Percentiles rank a stretch among this genome's conserved stretches.
phyloP scores from a whole-genome alignment of 2,329 filamentous ascomycete genomes.

The Mollisiaceae sp. region DNA sequence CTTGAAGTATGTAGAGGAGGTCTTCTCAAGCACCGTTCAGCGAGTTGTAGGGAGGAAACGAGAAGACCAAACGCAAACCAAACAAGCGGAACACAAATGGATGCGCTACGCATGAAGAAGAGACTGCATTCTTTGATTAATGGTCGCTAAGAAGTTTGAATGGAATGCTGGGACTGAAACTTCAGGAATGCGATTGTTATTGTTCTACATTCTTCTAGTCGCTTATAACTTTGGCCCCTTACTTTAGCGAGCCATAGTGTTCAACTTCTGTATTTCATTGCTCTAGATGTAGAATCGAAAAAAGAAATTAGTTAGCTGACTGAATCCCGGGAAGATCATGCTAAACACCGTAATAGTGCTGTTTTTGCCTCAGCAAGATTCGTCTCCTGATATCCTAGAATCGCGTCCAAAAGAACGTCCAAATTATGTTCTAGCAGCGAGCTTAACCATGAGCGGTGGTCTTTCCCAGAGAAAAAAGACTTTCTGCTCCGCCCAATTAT shows the following conservation, averaged over 20 bases:
- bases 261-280: background rate
- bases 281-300: no score
- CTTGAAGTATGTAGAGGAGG: background rate
- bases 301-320: no score
- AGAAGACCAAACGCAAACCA: background rate
- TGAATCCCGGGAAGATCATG: no score
- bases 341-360: no score
- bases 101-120: background rate
- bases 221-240: background rate
- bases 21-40: background rate
- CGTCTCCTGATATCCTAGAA: no score
- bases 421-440: slow-evolving; percentile 7
- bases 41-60: background rate
- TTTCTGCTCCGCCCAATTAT: slow-evolving; percentile 28
- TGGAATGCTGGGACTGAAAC: slow-evolving; percentile 1
- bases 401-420: background rate
- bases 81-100: background rate
- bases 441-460: slow-evolving; percentile 25
- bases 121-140: background rate
- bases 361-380: no score
- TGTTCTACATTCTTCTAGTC: background rate
- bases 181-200: background rate
- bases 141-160: background rate
- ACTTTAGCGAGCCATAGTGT: background rate
- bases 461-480: slow-evolving; percentile 31